Evolutionary conservation across 1,284 basidiomycete species (phyloP), one percentile per base, ranked within the genome.

Genomic region (Leccinum griseonigrum): DNA sequence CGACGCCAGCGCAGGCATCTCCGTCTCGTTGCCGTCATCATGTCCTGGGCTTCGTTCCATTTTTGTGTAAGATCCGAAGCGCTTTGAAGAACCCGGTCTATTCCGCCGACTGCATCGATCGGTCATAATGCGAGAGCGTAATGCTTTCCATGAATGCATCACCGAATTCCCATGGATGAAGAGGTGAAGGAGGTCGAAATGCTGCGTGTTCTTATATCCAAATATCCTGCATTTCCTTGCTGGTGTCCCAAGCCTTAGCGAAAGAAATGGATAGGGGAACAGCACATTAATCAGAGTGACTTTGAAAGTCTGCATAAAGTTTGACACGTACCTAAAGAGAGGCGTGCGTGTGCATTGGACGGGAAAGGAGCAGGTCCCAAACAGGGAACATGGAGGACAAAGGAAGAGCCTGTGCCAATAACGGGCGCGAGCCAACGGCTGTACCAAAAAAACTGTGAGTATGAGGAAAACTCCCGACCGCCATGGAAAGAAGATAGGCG

Each of bases 391-490:
- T 78, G 4, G 83, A 81, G 2, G 81, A 68, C 13, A 90, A 68
- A 0, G 90, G 87, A 16, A 92, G 71, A 1, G 90, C 88, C 66
- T 91, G 90, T 0, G 88, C 83, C 22, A 92, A 74, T 7, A 92
- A 68, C 11, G 22, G 89, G 83, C 16, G 87, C 83, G 10, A 92
- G 77, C 90, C 90, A 92, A 53, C 85, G 87, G 74, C 90, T 92
- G 60, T 64, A 31, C 10, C 22, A 26, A 51, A 10, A 43, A 32
- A 34, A 14, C 36, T 2, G 26, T 34, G 48, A 4, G 14, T 32
- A 51, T 60, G 31, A 59, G 48, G 32, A 11, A 57, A 32, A 7
- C 29, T 26, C 14, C 4, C n/a, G 7, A 14, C 16, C 0, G 1
- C 7, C 10, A 66, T 0, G 18, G 6, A 38, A 16, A 38, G 64